Base-by-base conservation (phyloP, 2,329 filamentous ascomycete genomes). In the Fusarium kyushuense region DNA sequence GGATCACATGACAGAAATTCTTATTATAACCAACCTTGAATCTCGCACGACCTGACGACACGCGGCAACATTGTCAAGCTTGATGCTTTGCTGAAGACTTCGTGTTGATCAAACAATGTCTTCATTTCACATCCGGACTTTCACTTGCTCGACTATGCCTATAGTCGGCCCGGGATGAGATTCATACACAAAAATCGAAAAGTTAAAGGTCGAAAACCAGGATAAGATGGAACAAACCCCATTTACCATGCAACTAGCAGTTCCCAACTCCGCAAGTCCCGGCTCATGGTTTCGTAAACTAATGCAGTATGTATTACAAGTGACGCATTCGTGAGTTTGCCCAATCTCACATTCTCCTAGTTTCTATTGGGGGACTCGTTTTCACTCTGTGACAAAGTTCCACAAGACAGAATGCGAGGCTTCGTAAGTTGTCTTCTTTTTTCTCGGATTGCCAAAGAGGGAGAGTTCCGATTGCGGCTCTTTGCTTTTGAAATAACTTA, bases 401-500 rank as follows among this genome's bases (percentile, higher is more conserved):
- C 61, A 64, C 59, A 41, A 41, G 17, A 33, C 36, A 29, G 42
- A 27, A 47, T 46, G 46, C 40, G 33, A 65, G 60, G 48, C 40
- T 52, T 64, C 59, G 60, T 51, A 63, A 64, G 43, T 61, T 41
- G 51, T 53, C 30, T 7, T 51, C 47, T 35, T 9, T 13, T 23
- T 45, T 38, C 23, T 66, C 65, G 65, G 65, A 25, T 56, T 63
- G 25, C 52, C 61, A 29, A 66, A 65, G 45, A 62, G 12, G 57
- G 58, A 46, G 21, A 54, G 25, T 67, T 56, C 66, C 54, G 54
- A 53, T 59, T 49, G 58, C 66, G 63, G 53, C 58, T 67, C 51
- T 30, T 13, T 62, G 11, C 25, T 13, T 38, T 12, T 36, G 11
- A 30, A 16, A 57, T 54, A 36, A 35, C 21, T 27, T 36, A 21